Base-by-base conservation (phyloP, 108 stramenopile genomes). In the Fragilaria radians region DNA sequence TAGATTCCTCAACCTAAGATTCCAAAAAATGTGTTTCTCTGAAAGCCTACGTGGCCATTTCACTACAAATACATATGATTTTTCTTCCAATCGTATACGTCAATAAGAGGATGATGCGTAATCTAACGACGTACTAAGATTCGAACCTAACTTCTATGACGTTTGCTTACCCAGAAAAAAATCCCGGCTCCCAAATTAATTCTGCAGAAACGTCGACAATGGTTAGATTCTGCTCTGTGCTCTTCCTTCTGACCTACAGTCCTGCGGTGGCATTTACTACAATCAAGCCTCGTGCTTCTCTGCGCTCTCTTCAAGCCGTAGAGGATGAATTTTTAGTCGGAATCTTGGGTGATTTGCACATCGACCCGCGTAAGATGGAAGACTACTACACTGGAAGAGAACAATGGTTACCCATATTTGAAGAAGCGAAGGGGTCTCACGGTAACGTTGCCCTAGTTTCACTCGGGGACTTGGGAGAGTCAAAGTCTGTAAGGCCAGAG, bases 281-380 rank as follows among this genome's bases (percentile, higher is more conserved):
- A 14, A 42, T 42, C 14, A 14, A 11, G 36, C 36, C 36, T 42
- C 36, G 36, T 42, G 36, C 36, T 11, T 42, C 36, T 42, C 36
- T 42, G 14, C 36, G 36, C 14, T 42, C 36, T 21, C 50, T 51
- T 21, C 5, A 51, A 21, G 50, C 50, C 22, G 5, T 21, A 25
- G 7, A 5, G 50, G 55, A 46, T 21, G 55, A 57, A 49, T 83
- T 79, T 56, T 55, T 57, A 4, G 73, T 90, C 1, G 82, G 76
- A 31, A 47, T 88, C 18, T 56, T 93, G 57, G 91, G 92, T 3
- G 92, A 93, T 55, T 59, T 93, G 36, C 92, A 93, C 78, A 80
- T 93, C 7, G 85, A 86, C 62, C 85, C 85, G 4, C 81, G 85
- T 30, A 78, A 82, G 49, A 82, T 82, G 85, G 81, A 82, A 48